Conservation (phyloP, 108 stramenopile species). For the Pseudonitzschia multiseries region DNA sequence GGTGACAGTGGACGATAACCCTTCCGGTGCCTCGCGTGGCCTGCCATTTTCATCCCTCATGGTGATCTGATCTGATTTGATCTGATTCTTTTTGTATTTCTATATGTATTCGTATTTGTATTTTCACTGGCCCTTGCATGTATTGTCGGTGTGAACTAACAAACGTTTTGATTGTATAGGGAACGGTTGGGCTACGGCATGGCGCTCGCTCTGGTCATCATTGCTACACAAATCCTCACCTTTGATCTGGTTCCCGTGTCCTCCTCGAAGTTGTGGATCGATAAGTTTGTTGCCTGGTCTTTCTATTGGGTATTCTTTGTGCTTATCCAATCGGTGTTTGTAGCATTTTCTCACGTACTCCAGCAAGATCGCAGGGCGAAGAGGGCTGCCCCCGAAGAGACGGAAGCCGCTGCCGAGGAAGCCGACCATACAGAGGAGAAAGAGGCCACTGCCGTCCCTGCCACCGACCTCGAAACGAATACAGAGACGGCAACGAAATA, state of each 20-base stretch:
- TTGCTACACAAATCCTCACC: conserved; percentile 13
- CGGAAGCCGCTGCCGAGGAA: not conserved
- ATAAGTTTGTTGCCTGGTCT: conserved; percentile 16
- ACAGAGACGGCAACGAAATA: too few relatives aligned
- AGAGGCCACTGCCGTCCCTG: not conserved
- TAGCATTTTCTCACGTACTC: conserved; percentile 4
- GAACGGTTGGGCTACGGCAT: conserved; percentile 11
- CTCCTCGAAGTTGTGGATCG: conserved; percentile 8
- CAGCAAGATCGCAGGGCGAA: not conserved
- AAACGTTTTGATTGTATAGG: not conserved
- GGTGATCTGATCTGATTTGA: too few relatives aligned
- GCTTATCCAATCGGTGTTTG: conserved; percentile 16
- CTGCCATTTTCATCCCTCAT: too few relatives aligned
- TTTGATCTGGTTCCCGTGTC: conserved; percentile 9
- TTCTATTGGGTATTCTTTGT: conserved; percentile 30
- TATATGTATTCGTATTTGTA: too few relatives aligned
- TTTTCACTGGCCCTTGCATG: not conserved
- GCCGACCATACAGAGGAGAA: not conserved
- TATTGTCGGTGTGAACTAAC: not conserved
- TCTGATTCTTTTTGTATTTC: too few relatives aligned
- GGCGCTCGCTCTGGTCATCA: conserved; percentile 5
- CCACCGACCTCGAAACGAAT: too few relatives aligned
- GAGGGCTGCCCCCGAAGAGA: not conserved
- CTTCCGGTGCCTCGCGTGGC: not conserved
- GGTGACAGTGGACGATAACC: not conserved